These are phyloP conservation scores for Teratosphaeria pseudoeucalypti DNA, from an alignment of 2,329 filamentous ascomycete genomes.

Conservation along the genomic window DNA sequence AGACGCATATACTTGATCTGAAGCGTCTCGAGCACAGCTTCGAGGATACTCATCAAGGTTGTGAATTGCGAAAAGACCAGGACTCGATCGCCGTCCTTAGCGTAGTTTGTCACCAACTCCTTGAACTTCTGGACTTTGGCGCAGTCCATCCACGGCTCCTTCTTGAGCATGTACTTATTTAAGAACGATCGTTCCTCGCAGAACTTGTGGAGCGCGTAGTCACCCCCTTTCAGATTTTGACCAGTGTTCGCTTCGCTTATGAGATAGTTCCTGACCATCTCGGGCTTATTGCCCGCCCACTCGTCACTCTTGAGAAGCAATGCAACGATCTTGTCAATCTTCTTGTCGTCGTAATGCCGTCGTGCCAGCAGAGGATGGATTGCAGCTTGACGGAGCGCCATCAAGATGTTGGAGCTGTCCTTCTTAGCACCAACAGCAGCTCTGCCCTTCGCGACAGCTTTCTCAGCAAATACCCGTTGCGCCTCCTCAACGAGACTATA, in stretches of 20 bases:
- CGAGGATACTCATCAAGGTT: slow-evolving; percentile 80
- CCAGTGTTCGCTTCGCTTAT: slow-evolving; percentile 55
- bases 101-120: slow-evolving; percentile 62
- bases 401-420: slow-evolving; percentile 47
- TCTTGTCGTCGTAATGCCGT: slow-evolving; percentile 64
- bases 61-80: slow-evolving; percentile 93
- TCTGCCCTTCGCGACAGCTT: slow-evolving; percentile 30
- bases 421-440: slow-evolving; percentile 33
- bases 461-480: slow-evolving; percentile 49
- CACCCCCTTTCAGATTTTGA: slow-evolving; percentile 63
- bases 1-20: slow-evolving; percentile 72
- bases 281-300: slow-evolving; percentile 22
- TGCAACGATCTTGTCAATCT: slow-evolving; percentile 58
- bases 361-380: slow-evolving; percentile 86
- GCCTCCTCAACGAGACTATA: slow-evolving; percentile 55
- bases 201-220: slow-evolving; percentile 52
- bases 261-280: slow-evolving; percentile 49
- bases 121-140: slow-evolving; percentile 81
- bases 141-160: slow-evolving; percentile 53
- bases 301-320: slow-evolving; percentile 22
- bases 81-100: slow-evolving; percentile 70
- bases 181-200: slow-evolving; percentile 46
- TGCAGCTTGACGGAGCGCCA: slow-evolving; percentile 84
- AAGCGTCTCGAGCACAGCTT: slow-evolving; percentile 65
- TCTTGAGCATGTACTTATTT: slow-evolving; percentile 45